Evolutionary conservation across 2,329 filamentous ascomycete genomes (phyloP), one percentile per base, ranked within the genome.

Genomic region (Karstenula rhodostoma): DNA sequence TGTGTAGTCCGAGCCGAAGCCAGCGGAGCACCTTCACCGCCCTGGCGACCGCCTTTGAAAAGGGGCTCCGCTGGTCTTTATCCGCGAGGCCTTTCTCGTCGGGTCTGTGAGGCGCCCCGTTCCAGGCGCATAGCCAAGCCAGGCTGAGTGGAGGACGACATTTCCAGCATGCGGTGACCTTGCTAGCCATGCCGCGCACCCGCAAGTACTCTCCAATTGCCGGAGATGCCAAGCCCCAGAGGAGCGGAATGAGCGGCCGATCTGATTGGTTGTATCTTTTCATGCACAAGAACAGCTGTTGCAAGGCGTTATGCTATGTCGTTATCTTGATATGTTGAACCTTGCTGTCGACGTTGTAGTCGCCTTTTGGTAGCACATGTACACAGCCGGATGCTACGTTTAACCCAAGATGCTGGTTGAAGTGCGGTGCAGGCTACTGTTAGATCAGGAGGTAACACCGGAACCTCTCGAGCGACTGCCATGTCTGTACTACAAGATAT

Each of bases 141-240:
- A 27, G 50, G 50, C 50, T 42, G 50, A 52, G 33, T 17, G 17
- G 17, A 47, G n/a, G 42, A 44, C 23, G 7, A 29, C 44, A 47
- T 27, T 29, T 17, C 44, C 12, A 19, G 43, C 19, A 25, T 46
- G 43, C 22, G 19, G 44, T 27, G 15, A 6, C 23, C 9, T 47
- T 23, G 44, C 44, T 47, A 17, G n/a, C 27, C 44, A 47, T 47
- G 22, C n/a, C 44, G 23, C 19, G 17, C 23, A 29, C 44, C 15
- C 27, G 44, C 44, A 4, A 22, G n/a, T 13, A 13, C 8, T 8
- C 19, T 19, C 42, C 10, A 44, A 23, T 22, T 19, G 42, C 10
- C 23, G 13, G n/a, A 44, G 10, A 44, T 44, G 19, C 42, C 19
- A 44, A 44, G 42, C 42, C 42, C 15, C n/a, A 44, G 42, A 7